phyloP scores from a whole-genome alignment of 108 stramenopile genomes.

The Epithemia pelagica region DNA sequence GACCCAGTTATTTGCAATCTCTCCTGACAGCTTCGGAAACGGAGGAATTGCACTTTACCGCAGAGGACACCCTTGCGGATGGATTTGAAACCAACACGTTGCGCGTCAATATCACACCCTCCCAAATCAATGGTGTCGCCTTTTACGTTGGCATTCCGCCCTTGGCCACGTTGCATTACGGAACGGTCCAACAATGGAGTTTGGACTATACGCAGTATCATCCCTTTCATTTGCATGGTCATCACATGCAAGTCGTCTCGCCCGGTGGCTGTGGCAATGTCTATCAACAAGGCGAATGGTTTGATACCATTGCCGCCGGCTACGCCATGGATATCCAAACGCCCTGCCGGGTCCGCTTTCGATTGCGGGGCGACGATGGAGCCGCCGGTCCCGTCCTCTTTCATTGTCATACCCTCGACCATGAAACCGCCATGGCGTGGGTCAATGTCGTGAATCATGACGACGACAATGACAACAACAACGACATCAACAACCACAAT shows the following conservation, averaged over 20 bases:
- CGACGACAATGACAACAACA: neutral
- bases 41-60: neutral
- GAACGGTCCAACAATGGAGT: slow-evolving; percentile 27
- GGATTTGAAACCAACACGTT: neutral
- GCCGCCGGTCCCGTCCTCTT: slow-evolving; percentile 27
- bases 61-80: neutral
- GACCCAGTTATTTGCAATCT: slow-evolving; percentile 25
- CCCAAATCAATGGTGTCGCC: slow-evolving; percentile 19
- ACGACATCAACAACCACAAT: too few species aligned
- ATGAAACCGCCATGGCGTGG: slow-evolving; percentile 22
- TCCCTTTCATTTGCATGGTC: slow-evolving; percentile 40
- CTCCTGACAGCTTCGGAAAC: neutral
- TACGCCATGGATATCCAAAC: neutral
- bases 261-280: slow-evolving; percentile 30
- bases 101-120: slow-evolving; percentile 15
- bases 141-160: slow-evolving; percentile 13
- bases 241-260: slow-evolving; percentile 39
- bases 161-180: slow-evolving; percentile 18
- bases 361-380: slow-evolving; percentile 15
- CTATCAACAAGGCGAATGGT: slow-evolving; percentile 41
- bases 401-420: slow-evolving; percentile 40
- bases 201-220: slow-evolving; percentile 19
- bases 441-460: neutral
- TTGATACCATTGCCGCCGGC: slow-evolving; percentile 27
- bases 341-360: slow-evolving; percentile 29